Base-by-base conservation (phyloP, 163 green algal species). In the Scenedesmus sp. region DNA sequence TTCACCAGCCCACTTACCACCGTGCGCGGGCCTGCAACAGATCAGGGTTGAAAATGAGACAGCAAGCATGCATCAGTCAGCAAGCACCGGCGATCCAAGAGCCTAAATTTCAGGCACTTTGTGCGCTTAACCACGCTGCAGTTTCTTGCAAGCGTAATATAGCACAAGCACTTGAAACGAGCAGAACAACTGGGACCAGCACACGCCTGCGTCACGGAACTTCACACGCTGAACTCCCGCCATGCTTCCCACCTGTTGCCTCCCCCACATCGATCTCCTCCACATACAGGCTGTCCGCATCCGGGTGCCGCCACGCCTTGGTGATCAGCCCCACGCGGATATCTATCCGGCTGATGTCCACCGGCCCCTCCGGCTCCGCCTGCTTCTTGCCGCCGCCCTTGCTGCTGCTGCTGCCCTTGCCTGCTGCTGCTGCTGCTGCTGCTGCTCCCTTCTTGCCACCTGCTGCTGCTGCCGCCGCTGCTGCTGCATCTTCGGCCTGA, bases 261-360 rank as follows among this genome's bases (percentile, higher is more conserved):
- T 99, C 98, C 0, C 98, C 98, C 23, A 99, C 90, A 76, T 99
- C 97, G 56, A 99, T 97, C 93, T 99, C 96, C 94, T 99, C 98
- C 16, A 99, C 96, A 89, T 99, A 99, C 86, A 99, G 94, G 84
- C 95, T 97, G 59, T 99, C 97, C 2, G 97, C 97, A 84, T 98
- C 95, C 6, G 96, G 97, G 93, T 99, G 97, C 81, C 91, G 90
- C 92, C 93, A 96, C 0, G 94, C 96, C 84, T 91, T 91, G 13
- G 3, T 91, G 85, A 93, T 91, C 18, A 93, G 26, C 8, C 93
- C 89, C 64, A 99, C 98, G 3, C 97, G 92, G 77, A 99, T 94
- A 94, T 99, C 96, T 67, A 99, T 87, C 73, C 97, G 92, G 23
- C 16, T 56, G 15, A 99, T 91, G 91, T 99, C 98, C 54, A 97